Conservation (phyloP, 768 basidiomycete genomes). For the Lyophyllum shimeji region DNA sequence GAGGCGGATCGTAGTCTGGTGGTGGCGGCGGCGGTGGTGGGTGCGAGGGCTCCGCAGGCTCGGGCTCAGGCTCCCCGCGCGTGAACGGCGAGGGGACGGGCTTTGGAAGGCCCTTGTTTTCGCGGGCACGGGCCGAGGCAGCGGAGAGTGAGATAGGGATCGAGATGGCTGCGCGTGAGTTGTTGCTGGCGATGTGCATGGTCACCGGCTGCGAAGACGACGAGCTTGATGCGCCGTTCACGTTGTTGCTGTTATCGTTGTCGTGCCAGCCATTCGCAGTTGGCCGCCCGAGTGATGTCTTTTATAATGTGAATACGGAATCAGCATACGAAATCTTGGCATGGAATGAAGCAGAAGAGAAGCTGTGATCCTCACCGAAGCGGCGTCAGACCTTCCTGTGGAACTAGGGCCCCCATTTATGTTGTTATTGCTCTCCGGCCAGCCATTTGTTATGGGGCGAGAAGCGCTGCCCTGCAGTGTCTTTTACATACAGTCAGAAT, state of each 20-base stretch:
- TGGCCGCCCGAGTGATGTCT: not conserved
- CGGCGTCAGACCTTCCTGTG: not conserved
- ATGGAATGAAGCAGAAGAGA: not conserved
- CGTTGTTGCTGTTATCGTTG: not conserved
- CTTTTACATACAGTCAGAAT: constrained; percentile 12
- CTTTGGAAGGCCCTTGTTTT: constrained; percentile 19
- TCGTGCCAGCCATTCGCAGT: not conserved
- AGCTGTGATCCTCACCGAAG: not conserved
- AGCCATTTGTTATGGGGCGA: constrained; percentile 26
- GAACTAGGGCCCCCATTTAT: constrained; percentile 5
- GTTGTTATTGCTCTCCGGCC: constrained; percentile 12
- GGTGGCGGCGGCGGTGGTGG: constrained; percentile 34
- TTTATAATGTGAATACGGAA: not conserved
- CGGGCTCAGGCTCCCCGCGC: constrained; percentile 19
- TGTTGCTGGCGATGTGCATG: constrained; percentile 11
- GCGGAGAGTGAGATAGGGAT: constrained; percentile 19
- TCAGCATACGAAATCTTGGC: not conserved
- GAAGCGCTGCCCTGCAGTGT: constrained; percentile 24
- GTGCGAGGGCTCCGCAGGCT: constrained; percentile 16
- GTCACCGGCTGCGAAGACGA: constrained; percentile 8
- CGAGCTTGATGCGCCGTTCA: constrained; percentile 18
- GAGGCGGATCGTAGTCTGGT: constrained; percentile 23
- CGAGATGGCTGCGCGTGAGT: constrained; percentile 26
- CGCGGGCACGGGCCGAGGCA: constrained; percentile 19
- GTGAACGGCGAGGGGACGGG: constrained; percentile 24